phyloP scores from a whole-genome alignment of 1,284 basidiomycete species.

The Apiotrichum sp. region DNA sequence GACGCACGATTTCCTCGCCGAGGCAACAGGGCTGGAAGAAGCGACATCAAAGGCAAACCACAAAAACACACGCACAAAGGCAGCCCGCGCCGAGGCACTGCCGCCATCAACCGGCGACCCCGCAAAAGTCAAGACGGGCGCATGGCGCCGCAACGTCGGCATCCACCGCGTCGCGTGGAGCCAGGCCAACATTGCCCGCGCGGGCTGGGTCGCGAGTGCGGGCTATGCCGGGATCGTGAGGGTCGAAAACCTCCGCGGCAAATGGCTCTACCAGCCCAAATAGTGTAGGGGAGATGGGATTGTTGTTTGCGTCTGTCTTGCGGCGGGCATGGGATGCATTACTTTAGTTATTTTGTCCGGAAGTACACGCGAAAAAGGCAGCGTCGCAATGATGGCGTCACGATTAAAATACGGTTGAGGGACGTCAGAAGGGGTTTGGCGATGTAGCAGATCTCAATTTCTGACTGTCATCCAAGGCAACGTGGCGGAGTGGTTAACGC shows the following conservation, averaged over 20 bases:
- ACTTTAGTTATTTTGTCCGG: no score
- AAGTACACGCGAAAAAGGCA: no score
- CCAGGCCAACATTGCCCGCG: constrained; percentile 60
- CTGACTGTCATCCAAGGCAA: no score
- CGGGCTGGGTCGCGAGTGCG: constrained; percentile 65
- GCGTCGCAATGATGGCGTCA: no score
- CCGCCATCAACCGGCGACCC: constrained; percentile 7
- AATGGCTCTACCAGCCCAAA: neutral
- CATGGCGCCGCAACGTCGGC: constrained; percentile 69
- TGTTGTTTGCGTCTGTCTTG: no score
- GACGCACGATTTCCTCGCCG: constrained; percentile 73
- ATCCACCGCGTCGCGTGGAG: constrained; percentile 71
- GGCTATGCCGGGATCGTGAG: constrained; percentile 77
- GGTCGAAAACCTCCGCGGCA: constrained; percentile 60
- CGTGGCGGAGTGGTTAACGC: no score
- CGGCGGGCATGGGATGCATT: no score
- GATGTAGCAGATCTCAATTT: no score
- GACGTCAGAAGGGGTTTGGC: no score
- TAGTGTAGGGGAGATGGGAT: neutral
- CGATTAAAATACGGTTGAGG: no score
- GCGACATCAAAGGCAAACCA: constrained; percentile 13
- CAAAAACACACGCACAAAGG: constrained; percentile 11
- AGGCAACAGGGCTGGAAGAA: constrained; percentile 48
- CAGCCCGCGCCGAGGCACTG: constrained; percentile 11
- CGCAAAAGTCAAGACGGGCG: constrained; percentile 47